Evolutionary conservation across 2,329 filamentous ascomycete species (phyloP).

Genomic region (Fusarium xylarioides): DNA sequence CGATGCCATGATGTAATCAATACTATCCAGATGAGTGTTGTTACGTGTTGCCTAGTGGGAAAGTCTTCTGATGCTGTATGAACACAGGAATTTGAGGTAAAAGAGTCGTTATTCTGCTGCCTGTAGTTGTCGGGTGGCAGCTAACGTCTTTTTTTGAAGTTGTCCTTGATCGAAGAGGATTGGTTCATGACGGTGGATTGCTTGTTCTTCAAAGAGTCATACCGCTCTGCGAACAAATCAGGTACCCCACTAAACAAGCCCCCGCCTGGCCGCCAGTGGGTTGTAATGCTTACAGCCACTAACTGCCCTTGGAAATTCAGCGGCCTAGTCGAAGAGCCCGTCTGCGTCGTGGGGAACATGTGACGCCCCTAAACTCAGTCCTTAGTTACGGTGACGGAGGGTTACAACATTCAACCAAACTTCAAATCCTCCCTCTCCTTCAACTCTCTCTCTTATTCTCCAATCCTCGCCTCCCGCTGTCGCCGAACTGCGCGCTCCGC

Average conservation of each 20-base stretch:
- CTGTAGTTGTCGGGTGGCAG: constrained; percentile 10
- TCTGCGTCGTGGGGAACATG: constrained; percentile 42
- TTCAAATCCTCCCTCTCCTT: constrained; percentile 7
- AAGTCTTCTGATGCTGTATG: neutral
- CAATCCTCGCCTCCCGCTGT: neutral
- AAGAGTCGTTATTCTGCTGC: constrained; percentile 20
- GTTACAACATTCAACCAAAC: constrained; percentile 22
- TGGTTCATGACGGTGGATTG: constrained; percentile 25
- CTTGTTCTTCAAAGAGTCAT: constrained; percentile 33
- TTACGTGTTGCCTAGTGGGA: neutral
- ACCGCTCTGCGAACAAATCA: constrained; percentile 21
- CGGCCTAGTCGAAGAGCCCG: constrained; percentile 23
- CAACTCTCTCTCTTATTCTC: constrained; percentile 12
- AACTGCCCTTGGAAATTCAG: constrained; percentile 30
- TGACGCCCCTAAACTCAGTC: constrained; percentile 33
- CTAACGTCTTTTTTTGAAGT: constrained; percentile 22
- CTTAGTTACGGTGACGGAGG: constrained; percentile 33
- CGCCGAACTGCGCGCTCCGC: neutral
- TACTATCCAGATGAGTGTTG: neutral
- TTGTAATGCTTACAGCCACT: constrained; percentile 14
- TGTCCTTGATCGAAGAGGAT: constrained; percentile 22
- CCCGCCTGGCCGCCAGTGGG: constrained; percentile 27
- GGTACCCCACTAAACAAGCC: constrained; percentile 28
- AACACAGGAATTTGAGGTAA: neutral
- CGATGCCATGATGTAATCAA: constrained; percentile 47